These are phyloP conservation scores for Ceratocystis harringtonii DNA, from an alignment of 2,329 filamentous ascomycete species.

Conservation along the genomic window DNA sequence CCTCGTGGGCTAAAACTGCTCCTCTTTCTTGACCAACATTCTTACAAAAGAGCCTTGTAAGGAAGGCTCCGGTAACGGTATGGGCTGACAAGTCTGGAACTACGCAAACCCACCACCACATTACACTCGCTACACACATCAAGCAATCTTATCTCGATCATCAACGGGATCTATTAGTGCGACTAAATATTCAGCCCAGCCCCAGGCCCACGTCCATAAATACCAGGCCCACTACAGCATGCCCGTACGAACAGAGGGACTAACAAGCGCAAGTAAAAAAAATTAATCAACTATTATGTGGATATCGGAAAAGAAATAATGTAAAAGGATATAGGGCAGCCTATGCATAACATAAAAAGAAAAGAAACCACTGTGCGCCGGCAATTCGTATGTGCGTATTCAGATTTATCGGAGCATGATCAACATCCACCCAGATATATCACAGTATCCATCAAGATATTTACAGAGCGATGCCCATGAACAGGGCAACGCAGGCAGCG, in stretches of 20 bases:
- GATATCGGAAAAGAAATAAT: constrained; percentile 8
- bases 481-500: constrained; percentile 10
- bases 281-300: constrained; percentile 13
- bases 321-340: constrained; percentile 9
- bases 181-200: not conserved
- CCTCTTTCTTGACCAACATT: too few relatives aligned
- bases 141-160: not conserved
- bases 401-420: constrained; percentile 10
- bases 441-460: not conserved
- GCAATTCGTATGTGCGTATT: not conserved
- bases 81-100: not conserved
- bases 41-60: too few relatives aligned
- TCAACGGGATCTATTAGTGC: not conserved
- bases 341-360: constrained; percentile 9
- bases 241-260: not conserved
- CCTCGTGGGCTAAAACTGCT: too few relatives aligned
- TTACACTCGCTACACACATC: not conserved
- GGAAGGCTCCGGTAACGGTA: not conserved
- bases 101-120: too few relatives aligned
- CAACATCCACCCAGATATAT: not conserved
- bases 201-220: not conserved
- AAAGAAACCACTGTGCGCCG: not conserved
- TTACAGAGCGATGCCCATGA: constrained; percentile 16
- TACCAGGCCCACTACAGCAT: not conserved
- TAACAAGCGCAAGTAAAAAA: constrained; percentile 5